These are phyloP conservation scores for Leishmania major DNA, from an alignment of 208 protist species.

Conservation along the genomic window DNA sequence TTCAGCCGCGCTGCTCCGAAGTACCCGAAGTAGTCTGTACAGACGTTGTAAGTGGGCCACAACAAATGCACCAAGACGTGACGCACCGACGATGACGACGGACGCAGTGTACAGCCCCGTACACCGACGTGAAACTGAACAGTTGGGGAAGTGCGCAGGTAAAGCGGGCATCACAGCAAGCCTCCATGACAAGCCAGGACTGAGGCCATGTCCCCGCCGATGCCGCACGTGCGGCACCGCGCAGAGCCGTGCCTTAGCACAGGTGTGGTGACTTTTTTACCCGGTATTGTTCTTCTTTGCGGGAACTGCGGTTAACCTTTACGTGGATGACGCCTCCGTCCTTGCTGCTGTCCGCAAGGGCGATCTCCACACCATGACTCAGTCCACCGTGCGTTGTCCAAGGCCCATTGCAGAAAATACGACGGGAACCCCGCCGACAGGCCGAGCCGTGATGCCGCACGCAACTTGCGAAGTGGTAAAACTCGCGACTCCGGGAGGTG, in stretches of 20 bases:
- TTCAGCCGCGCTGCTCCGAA: too few relatives aligned
- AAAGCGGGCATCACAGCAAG: neutral
- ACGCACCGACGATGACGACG: too few relatives aligned
- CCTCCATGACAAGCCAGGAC: neutral
- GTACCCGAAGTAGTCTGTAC: too few relatives aligned
- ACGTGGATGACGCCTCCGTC: neutral
- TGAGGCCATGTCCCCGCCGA: neutral
- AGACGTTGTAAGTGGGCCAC: too few relatives aligned
- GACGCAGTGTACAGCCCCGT: too few relatives aligned
- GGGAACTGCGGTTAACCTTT: neutral
- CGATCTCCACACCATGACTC: neutral
- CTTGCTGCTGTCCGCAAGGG: neutral
- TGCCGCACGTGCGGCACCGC: neutral
- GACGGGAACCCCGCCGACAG: neutral
- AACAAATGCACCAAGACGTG: too few relatives aligned
- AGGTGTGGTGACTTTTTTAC: neutral
- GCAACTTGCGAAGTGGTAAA: too few relatives aligned
- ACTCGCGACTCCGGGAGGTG: neutral
- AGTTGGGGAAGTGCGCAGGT: too few relatives aligned
- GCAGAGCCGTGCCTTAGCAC: too few relatives aligned
- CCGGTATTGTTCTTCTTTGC: neutral
- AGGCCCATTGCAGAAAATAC: neutral
- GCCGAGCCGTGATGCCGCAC: neutral
- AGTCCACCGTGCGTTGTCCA: neutral
- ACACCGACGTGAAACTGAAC: too few relatives aligned